Conservation (phyloP, 116 monocot genomes). For the Posidonia oceanica region DNA sequence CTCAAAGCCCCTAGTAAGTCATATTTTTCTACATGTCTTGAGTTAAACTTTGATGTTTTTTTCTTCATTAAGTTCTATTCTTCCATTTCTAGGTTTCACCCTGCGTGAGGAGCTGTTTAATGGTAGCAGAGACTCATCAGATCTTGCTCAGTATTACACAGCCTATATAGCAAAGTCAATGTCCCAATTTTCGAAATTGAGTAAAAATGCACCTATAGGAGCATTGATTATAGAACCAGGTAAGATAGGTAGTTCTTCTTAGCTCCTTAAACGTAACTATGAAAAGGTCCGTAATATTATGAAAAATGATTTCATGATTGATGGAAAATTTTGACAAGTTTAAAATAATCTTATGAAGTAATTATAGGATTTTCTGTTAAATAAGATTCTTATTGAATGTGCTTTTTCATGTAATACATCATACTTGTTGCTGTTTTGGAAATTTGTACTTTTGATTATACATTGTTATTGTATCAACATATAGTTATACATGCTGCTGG, state of each 20-base stretch:
- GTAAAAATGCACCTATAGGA: conserved; percentile 29
- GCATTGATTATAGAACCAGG: conserved; percentile 97
- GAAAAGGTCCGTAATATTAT: too few species aligned
- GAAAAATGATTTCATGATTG: too few species aligned
- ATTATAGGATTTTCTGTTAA: too few species aligned
- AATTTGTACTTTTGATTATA: too few species aligned
- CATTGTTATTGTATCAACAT: background rate
- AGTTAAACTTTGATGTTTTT: background rate
- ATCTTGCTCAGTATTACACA: conserved; percentile 39
- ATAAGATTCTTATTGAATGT: too few species aligned
- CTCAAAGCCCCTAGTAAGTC: conserved; percentile 33
- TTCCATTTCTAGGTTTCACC: conserved; percentile 45
- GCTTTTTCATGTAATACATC: too few species aligned
- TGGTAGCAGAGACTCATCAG: conserved; percentile 48
- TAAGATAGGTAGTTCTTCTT: conserved; percentile 14
- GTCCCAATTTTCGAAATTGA: conserved; percentile 27
- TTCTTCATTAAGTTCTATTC: background rate
- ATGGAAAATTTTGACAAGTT: too few species aligned
- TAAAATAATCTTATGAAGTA: too few species aligned
- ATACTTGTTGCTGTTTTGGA: too few species aligned
- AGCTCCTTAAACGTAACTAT: background rate
- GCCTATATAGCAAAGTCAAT: conserved; percentile 60
- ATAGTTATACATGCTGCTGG: conserved; percentile 89
- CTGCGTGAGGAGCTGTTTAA: conserved; percentile 52
- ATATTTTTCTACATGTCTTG: background rate